Percentiles rank a stretch among this genome's conserved stretches.
phyloP scores from a whole-genome alignment of 495 filamentous ascomycete species.

The Cryomyces minteri region DNA sequence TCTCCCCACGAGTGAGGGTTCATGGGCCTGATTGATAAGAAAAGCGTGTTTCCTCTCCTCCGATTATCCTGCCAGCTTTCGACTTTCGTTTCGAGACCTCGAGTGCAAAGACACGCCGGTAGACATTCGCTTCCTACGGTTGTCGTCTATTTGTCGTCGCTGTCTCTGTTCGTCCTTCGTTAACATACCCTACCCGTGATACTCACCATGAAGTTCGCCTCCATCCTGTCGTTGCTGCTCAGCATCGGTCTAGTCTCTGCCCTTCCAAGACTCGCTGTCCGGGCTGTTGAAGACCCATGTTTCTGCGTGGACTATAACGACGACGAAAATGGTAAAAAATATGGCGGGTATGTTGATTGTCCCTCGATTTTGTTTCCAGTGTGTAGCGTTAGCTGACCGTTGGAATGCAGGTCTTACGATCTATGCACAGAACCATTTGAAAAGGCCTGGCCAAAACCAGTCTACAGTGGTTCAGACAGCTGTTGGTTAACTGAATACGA shows the following conservation, averaged over 20 bases:
- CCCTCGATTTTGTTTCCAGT: background rate
- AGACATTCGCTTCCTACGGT: no score
- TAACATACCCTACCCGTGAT: background rate
- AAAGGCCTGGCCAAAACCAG: background rate
- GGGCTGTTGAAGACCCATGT: background rate
- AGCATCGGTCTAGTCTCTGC: background rate
- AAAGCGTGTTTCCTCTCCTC: no score
- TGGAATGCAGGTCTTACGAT: background rate
- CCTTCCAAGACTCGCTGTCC: background rate
- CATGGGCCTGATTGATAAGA: no score
- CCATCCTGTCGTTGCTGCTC: background rate
- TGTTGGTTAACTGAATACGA: background rate
- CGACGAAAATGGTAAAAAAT: background rate
- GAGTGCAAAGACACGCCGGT: no score
- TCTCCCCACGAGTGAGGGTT: no score
- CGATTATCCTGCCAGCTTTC: no score
- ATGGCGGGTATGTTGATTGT: background rate
- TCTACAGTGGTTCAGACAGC: background rate
- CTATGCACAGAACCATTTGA: background rate
- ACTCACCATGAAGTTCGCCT: background rate
- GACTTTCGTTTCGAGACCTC: no score
- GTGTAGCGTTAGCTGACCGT: background rate
- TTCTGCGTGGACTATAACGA: background rate
- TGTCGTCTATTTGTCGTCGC: no score
- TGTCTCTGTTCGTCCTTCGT: background rate